These are phyloP conservation scores for Balakata baccata DNA, from an alignment of 345 rosid genomes.

Conservation along the genomic window DNA sequence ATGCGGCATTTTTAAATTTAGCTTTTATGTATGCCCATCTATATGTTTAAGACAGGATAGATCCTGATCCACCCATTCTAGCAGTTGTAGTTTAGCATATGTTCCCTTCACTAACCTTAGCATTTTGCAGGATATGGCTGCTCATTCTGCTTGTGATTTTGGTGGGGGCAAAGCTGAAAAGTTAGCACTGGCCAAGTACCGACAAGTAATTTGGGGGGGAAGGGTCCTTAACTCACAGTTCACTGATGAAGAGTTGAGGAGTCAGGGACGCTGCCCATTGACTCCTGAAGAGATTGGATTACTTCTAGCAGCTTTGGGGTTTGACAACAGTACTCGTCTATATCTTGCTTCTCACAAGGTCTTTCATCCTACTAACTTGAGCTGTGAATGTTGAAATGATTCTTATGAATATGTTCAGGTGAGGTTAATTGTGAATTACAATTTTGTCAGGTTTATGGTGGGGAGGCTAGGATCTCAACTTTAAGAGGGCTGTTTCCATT, in stretches of 20 bases:
- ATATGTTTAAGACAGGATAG: background rate
- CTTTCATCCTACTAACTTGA: conserved; percentile 4
- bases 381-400: background rate
- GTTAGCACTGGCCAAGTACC: conserved; percentile 78
- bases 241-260: conserved; percentile 78
- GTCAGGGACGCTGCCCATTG: conserved; percentile 92
- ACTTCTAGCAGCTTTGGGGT: conserved; percentile 81
- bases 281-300: conserved; percentile 98
- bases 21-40: background rate
- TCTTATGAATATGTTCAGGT: background rate
- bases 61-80: background rate
- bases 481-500: conserved; percentile 68
- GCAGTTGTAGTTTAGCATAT: background rate
- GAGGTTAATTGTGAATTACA: background rate
- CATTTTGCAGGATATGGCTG: conserved; percentile 88
- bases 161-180: conserved; percentile 97
- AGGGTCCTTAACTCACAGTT: conserved; percentile 87
- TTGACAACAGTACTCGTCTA: conserved; percentile 75
- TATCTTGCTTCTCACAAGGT: conserved; percentile 98
- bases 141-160: conserved; percentile 97
- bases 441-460: conserved; percentile 74
- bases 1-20: background rate
- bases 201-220: conserved; percentile 94
- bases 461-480: conserved; percentile 87
- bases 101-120: background rate